Conservation (phyloP, 768 basidiomycete species). For the Pulveroboletus sp. region DNA sequence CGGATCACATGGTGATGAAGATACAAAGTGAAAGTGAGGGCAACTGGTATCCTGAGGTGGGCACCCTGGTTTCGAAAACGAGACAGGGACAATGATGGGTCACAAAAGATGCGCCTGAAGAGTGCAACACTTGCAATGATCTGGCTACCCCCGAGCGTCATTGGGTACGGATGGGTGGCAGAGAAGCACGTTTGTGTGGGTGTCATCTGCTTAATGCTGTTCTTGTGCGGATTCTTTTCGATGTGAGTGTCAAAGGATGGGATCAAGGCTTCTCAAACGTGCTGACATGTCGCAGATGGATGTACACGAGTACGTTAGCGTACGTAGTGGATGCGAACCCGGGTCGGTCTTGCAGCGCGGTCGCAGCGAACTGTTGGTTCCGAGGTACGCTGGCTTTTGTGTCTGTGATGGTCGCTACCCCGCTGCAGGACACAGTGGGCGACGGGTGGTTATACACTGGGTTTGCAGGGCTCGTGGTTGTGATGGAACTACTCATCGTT, state of each 20-base stretch:
- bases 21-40: constrained; percentile 45
- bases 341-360: constrained; percentile 72
- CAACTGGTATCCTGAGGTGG: constrained; percentile 58
- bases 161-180: constrained; percentile 75
- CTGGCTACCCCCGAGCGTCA: constrained; percentile 49
- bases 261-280: background rate
- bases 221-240: constrained; percentile 66
- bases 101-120: constrained; percentile 61
- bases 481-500: constrained; percentile 53
- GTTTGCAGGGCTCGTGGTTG: constrained; percentile 49
- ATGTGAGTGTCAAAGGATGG: constrained; percentile 45
- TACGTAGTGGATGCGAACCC: constrained; percentile 86
- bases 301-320: constrained; percentile 68
- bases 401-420: constrained; percentile 67
- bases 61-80: constrained; percentile 3
- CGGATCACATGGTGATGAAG: constrained; percentile 43
- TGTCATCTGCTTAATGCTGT: constrained; percentile 66
- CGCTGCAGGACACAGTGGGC: constrained; percentile 68
- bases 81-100: background rate
- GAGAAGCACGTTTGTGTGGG: constrained; percentile 59
- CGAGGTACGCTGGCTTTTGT: constrained; percentile 67
- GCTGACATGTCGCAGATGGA: constrained; percentile 36
- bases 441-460: constrained; percentile 80
- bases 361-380: constrained; percentile 72
- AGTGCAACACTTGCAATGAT: constrained; percentile 56